Conservation (phyloP, 345 rosid species). For the Euphorbia peplus region DNA sequence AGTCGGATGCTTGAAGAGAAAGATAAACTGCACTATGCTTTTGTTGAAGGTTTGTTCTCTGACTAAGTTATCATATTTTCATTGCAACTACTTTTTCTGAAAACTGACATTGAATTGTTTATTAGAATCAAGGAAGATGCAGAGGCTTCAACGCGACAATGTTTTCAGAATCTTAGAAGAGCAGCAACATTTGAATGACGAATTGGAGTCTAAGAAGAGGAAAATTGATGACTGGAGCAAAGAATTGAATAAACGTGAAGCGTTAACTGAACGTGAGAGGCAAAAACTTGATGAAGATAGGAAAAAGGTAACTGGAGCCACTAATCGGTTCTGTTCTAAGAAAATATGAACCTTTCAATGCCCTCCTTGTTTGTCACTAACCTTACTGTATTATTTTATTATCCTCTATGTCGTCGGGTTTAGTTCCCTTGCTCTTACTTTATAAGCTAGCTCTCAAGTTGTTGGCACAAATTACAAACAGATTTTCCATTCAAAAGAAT, state of each 20-base stretch:
- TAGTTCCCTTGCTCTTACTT: not conserved
- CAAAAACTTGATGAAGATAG: slow-evolving; percentile 86
- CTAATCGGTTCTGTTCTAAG: not conserved
- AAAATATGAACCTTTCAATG: not conserved
- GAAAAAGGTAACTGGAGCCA: slow-evolving; percentile 44
- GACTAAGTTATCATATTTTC: not conserved
- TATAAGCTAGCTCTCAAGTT: no score
- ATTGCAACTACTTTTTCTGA: not conserved
- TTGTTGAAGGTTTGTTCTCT: slow-evolving; percentile 53
- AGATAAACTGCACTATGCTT: slow-evolving; percentile 53
- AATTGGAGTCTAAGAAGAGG: slow-evolving; percentile 57
- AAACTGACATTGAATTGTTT: slow-evolving; percentile 16
- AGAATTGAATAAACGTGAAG: slow-evolving; percentile 71
- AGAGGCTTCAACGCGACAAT: slow-evolving; percentile 53
- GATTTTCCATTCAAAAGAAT: not conserved
- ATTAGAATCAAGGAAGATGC: slow-evolving; percentile 82
- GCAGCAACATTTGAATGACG: slow-evolving; percentile 58
- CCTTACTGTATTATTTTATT: not conserved
- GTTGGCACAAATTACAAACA: not conserved
- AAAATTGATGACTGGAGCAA: slow-evolving; percentile 55
- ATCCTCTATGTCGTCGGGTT: not conserved
- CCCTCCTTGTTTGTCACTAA: not conserved
- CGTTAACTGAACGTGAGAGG: slow-evolving; percentile 73
- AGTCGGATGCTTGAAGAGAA: slow-evolving; percentile 71
- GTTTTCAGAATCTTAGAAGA: slow-evolving; percentile 62